Conservation (phyloP, 2,329 filamentous ascomycete genomes). For the Aspergillus costaricaensis region DNA sequence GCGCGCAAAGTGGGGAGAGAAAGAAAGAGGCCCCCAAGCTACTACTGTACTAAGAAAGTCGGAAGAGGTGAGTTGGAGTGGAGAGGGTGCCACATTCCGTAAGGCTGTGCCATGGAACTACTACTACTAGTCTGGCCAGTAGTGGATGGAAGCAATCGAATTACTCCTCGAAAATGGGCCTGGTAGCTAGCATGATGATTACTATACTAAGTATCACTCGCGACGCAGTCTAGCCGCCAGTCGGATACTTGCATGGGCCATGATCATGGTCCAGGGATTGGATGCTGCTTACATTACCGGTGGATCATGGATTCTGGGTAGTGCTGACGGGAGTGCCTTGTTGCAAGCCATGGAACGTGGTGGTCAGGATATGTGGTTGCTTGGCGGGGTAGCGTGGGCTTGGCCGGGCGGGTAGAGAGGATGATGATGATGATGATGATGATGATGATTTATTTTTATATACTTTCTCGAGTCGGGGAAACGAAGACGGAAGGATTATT, state of each 20-base stretch:
- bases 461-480: background rate
- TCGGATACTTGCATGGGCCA: too few species aligned
- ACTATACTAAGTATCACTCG: background rate
- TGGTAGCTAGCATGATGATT: background rate
- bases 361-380: slow-evolving; percentile 1
- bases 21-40: background rate
- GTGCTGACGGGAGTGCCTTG: slow-evolving; percentile 9
- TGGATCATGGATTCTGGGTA: background rate
- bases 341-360: slow-evolving; percentile 8
- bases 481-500: background rate
- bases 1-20: background rate
- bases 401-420: background rate
- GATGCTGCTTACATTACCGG: background rate
- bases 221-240: background rate
- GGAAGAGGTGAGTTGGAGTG: background rate
- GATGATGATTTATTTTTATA: background rate
- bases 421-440: background rate
- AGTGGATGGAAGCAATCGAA: too few species aligned
- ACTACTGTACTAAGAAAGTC: background rate
- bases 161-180: too few species aligned
- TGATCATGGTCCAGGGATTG: too few species aligned
- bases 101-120: background rate
- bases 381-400: slow-evolving; percentile 4
- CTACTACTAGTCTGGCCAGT: background rate
- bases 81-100: background rate